Conservation (phyloP, 805 yeast genomes). For the Candida andamanensis region DNA sequence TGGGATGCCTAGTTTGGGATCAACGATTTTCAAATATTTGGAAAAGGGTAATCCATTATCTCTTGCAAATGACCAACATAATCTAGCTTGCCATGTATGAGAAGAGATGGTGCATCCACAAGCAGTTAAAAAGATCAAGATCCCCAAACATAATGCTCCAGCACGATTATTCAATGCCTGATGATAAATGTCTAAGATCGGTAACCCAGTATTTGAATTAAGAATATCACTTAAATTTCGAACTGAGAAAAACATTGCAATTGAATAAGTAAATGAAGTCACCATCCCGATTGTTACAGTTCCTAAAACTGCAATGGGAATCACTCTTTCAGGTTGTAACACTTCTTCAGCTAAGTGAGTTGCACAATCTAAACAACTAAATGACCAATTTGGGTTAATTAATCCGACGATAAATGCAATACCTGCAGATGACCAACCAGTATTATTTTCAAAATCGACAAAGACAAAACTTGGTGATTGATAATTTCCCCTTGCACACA, state of each 20-base stretch:
- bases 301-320: slow-evolving; percentile 58
- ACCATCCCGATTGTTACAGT: slow-evolving; percentile 62
- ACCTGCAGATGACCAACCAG: slow-evolving; percentile 58
- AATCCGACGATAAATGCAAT: slow-evolving; percentile 68
- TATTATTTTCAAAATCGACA: slow-evolving; percentile 45
- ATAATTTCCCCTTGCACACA: slow-evolving; percentile 48
- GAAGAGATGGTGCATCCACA: slow-evolving; percentile 55
- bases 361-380: slow-evolving; percentile 64
- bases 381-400: slow-evolving; percentile 66
- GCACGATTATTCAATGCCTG: slow-evolving; percentile 50
- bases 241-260: slow-evolving; percentile 57
- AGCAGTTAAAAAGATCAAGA: slow-evolving; percentile 48
- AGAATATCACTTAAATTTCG: slow-evolving; percentile 46
- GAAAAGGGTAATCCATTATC: slow-evolving; percentile 60
- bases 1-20: slow-evolving; percentile 48
- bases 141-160: slow-evolving; percentile 51
- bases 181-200: slow-evolving; percentile 57
- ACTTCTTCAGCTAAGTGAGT: slow-evolving; percentile 70
- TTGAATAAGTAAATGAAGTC: slow-evolving; percentile 51
- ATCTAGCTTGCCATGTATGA: slow-evolving; percentile 65
- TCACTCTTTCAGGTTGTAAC: slow-evolving; percentile 50
- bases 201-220: slow-evolving; percentile 51
- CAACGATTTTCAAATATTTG: slow-evolving; percentile 44
- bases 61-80: slow-evolving; percentile 65
- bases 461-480: slow-evolving; percentile 52